Evolutionary conservation across 306 rosid species (phyloP), one percentile per base, ranked within the genome.

Genomic region (Erythrophleum fordii): DNA sequence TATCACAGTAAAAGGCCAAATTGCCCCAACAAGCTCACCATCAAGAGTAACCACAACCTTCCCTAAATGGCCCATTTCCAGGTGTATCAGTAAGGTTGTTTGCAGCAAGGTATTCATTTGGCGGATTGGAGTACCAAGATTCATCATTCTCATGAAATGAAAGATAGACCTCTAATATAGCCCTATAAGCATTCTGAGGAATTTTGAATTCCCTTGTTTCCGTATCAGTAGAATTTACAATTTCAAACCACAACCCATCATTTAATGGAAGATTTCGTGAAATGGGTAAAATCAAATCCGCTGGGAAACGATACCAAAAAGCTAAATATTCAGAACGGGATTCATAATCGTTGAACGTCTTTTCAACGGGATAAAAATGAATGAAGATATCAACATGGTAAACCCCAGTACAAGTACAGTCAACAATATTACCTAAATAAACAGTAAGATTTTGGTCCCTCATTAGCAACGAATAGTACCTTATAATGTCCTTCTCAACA

Each of bases 131-230:
- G 75, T 93, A 95, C 97, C 99, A 95, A 77, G 78, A 91, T 53
- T 95, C 97, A 81, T 95, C 99, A 62, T 84, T 95, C 85, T 95
- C 99, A 75, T 95, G 99, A 81, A 91, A 95, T 0, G 99, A 95
- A 69, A 95, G 91, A 89, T 86, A 95, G 0, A 95, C 97, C 76
- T 95, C 99, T 55, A 95, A 83, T 75, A 93, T 88, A 90, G 94
- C 99, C 88, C 91, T 90, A 45, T 90, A 92, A 61, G 87, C 85
- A 91, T 95, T 92, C 41, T 58, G 93, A 0, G 99, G 99, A 26
- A 93, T 73, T 67, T 23, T 46, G 49, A 95, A 93, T 76, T 89
- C 85, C 87, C 88, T 91, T 84, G 79, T 49, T 52, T 46, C 84
- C 3, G 82, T 55, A 80, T 89, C 86, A 48, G 85, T 87, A 0